A percentile compares a stretch with the other conserved stretches of the same genome.
Evolutionary conservation across 345 rosid genomes (phyloP).

Genomic region (Excoecaria cochinchinensis): DNA sequence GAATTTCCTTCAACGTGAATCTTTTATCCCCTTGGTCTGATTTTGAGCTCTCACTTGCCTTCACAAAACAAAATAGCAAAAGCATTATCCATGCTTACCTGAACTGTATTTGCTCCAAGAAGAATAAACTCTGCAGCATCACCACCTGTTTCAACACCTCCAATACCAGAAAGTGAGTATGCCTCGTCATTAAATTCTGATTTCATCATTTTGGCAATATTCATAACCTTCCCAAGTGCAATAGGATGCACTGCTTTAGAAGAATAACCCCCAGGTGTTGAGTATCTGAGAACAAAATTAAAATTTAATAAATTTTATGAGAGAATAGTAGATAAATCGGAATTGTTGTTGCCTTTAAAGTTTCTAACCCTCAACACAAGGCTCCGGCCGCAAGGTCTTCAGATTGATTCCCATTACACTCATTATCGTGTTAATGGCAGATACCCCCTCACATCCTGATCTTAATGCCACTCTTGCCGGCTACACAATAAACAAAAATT

Average conservation of each 20-base stretch:
- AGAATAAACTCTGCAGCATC: constrained; percentile 97
- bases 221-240: constrained; percentile 90
- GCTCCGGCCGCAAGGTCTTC: constrained; percentile 81
- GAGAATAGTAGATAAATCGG: constrained; percentile 7
- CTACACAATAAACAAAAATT: constrained; percentile 36
- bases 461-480: constrained; percentile 84
- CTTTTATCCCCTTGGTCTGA: too few relatives aligned
- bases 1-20: too few relatives aligned
- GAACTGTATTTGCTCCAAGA: constrained; percentile 89
- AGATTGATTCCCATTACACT: constrained; percentile 96
- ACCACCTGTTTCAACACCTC: constrained; percentile 91
- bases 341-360: constrained; percentile 16
- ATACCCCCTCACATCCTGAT: constrained; percentile 78
- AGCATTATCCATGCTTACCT: constrained; percentile 45
- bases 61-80: background rate
- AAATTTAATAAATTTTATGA: constrained; percentile 4
- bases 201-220: constrained; percentile 84
- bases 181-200: constrained; percentile 55
- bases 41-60: background rate
- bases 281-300: constrained; percentile 54
- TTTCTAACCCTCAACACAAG: constrained; percentile 89
- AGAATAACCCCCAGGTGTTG: constrained; percentile 98
- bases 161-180: constrained; percentile 84
- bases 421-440: constrained; percentile 96
- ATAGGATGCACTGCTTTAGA: constrained; percentile 93